Percentiles rank a stretch among this genome's conserved stretches.
These are phyloP conservation scores for Vanilla planifolia DNA, from an alignment of 106 monocot genomes.

Conservation along the genomic window DNA sequence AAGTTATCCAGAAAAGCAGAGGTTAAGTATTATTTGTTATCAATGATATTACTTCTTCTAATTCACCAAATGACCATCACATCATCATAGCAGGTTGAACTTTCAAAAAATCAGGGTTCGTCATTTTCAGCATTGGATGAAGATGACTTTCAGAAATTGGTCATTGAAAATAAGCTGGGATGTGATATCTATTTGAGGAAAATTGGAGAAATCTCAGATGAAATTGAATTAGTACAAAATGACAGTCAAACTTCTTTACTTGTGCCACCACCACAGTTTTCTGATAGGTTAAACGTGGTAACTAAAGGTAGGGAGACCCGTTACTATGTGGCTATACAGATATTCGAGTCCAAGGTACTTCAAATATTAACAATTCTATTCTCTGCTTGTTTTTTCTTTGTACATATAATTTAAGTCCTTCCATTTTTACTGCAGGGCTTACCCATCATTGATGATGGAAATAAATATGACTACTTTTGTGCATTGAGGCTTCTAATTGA, in stretches of 20 bases:
- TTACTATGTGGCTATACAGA: slow-evolving; percentile 71
- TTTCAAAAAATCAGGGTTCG: slow-evolving; percentile 18
- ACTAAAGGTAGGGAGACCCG: slow-evolving; percentile 47
- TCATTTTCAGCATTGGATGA: slow-evolving; percentile 77
- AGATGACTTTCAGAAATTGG: slow-evolving; percentile 79
- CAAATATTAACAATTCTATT: not conserved
- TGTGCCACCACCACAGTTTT: slow-evolving; percentile 72
- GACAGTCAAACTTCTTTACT: slow-evolving; percentile 37
- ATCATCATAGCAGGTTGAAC: slow-evolving; percentile 46
- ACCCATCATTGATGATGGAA: slow-evolving; percentile 80
- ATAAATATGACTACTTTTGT: slow-evolving; percentile 85
- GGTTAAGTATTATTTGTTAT: slow-evolving; percentile 22
- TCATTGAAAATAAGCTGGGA: slow-evolving; percentile 82
- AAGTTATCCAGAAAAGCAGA: slow-evolving; percentile 41
- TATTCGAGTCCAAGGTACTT: slow-evolving; percentile 77
- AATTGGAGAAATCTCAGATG: slow-evolving; percentile 46
- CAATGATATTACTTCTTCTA: not conserved
- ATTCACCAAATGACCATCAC: slow-evolving; percentile 8
- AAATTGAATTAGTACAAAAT: slow-evolving; percentile 42
- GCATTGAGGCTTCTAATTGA: slow-evolving; percentile 72
- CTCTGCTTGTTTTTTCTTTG: not conserved
- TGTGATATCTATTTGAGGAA: slow-evolving; percentile 73
- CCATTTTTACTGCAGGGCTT: slow-evolving; percentile 46
- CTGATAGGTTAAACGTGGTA: slow-evolving; percentile 66
- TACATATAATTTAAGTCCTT: slow-evolving; percentile 3